A percentile compares a stretch with the other conserved stretches of the same genome.
Evolutionary conservation across 768 basidiomycete species (phyloP).

Genomic region (Rhizopogon sp.): DNA sequence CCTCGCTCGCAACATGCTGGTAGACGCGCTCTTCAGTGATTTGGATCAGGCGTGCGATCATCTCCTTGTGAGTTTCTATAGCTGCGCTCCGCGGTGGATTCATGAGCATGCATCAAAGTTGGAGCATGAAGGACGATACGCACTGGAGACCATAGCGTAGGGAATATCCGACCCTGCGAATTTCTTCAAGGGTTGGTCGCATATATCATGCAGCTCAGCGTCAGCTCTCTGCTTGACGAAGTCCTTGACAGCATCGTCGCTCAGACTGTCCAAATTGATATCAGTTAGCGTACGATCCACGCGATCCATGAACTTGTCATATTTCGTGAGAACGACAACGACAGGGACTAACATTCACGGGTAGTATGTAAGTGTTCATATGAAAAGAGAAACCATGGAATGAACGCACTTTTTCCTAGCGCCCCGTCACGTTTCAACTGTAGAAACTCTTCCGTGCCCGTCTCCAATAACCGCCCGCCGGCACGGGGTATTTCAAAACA

Average conservation of each 20-base stretch:
- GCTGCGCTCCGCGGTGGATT: neutral
- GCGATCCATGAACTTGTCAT: neutral
- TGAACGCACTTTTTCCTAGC: constrained; percentile 5
- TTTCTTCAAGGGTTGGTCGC: neutral
- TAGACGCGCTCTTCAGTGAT: neutral
- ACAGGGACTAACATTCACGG: neutral
- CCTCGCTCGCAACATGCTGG: neutral
- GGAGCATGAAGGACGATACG: neutral
- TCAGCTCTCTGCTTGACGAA: neutral
- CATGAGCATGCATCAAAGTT: neutral
- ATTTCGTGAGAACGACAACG: constrained; percentile 1
- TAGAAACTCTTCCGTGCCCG: neutral
- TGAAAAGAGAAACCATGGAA: neutral
- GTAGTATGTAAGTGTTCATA: neutral
- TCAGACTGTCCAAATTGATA: constrained; percentile 1
- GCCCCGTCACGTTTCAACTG: neutral
- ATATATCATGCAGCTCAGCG: neutral
- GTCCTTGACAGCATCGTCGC: constrained; percentile 1
- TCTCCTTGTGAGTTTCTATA: neutral
- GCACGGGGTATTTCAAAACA: neutral
- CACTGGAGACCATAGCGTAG: neutral
- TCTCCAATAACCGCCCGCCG: neutral
- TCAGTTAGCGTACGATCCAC: constrained; percentile 25
- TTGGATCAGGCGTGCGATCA: neutral
- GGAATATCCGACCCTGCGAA: neutral